Conservation (phyloP, 495 filamentous ascomycete genomes). For the Saxophila tyrrhenica region DNA sequence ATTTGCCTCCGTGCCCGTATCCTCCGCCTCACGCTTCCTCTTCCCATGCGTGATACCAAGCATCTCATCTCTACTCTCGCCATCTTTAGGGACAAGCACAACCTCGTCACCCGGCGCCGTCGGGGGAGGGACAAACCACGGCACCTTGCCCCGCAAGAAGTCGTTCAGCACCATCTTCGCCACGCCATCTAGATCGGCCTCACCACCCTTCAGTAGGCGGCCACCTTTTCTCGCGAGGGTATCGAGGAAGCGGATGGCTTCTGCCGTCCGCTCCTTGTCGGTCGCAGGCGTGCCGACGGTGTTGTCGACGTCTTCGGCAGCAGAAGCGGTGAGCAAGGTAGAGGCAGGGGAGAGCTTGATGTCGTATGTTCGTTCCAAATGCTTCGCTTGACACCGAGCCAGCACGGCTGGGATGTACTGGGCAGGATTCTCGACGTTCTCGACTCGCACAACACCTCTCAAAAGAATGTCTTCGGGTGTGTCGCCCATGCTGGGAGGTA, state of each 20-base stretch:
- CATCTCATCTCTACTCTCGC: conserved; percentile 35
- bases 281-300: conserved; percentile 6
- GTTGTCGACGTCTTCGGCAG: neutral
- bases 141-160: conserved; percentile 86
- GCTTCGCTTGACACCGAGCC: conserved; percentile 64
- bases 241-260: conserved; percentile 74
- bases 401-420: conserved; percentile 87
- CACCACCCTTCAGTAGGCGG: conserved; percentile 73
- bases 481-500: conserved; percentile 73
- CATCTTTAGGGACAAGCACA: conserved; percentile 20
- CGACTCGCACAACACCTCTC: conserved; percentile 80
- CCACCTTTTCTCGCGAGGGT: conserved; percentile 79
- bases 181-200: conserved; percentile 84
- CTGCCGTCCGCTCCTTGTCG: conserved; percentile 26
- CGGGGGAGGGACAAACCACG: conserved; percentile 86
- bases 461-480: conserved; percentile 82
- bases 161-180: conserved; percentile 95
- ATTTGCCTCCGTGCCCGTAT: neutral
- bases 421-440: conserved; percentile 89
- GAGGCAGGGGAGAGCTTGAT: conserved; percentile 50
- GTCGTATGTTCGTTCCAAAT: conserved; percentile 88
- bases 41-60: conserved; percentile 16
- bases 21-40: conserved; percentile 18
- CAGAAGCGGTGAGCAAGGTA: neutral
- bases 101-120: conserved; percentile 38